Conservation (phyloP, 2,329 filamentous ascomycete genomes). For the Microdochium nivale region DNA sequence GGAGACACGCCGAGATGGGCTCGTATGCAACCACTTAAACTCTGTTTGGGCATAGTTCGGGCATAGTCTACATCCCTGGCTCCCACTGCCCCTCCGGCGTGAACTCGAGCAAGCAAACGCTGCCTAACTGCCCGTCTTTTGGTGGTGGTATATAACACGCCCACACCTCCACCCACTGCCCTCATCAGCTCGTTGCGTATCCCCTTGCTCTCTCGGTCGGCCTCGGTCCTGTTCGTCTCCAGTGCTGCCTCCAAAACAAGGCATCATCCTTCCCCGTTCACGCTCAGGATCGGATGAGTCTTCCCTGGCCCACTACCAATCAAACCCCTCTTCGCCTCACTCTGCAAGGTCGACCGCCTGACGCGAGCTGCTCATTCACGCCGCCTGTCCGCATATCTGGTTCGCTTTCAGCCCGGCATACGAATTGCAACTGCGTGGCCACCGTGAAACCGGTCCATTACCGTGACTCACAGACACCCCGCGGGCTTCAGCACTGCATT, state of each 20-base stretch:
- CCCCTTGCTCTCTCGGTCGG: neutral
- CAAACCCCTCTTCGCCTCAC: neutral
- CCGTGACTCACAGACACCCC: neutral
- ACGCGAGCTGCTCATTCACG: constrained; percentile 1
- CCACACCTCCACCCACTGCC: neutral
- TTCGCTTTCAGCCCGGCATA: neutral
- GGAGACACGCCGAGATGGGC: constrained; percentile 11
- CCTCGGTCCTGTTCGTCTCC: neutral
- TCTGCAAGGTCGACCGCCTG: constrained; percentile 1
- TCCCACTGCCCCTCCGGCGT: constrained; percentile 12
- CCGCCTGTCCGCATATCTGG: neutral
- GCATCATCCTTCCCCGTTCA: neutral
- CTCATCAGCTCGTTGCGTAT: neutral
- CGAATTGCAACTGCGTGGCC: neutral
- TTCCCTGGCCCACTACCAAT: neutral
- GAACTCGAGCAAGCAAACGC: constrained; percentile 6
- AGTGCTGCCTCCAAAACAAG: neutral
- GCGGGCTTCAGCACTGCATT: neutral
- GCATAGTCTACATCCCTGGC: constrained; percentile 6
- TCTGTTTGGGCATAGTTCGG: neutral
- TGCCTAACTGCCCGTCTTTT: constrained; percentile 3
- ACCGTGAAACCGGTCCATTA: neutral
- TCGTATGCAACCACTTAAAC: constrained; percentile 26
- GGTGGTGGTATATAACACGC: constrained; percentile 2
- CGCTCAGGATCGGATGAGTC: neutral